Evolutionary conservation across 768 basidiomycete species (phyloP), one percentile per base, ranked within the genome.

Genomic region (Phanerochaete carnosa): DNA sequence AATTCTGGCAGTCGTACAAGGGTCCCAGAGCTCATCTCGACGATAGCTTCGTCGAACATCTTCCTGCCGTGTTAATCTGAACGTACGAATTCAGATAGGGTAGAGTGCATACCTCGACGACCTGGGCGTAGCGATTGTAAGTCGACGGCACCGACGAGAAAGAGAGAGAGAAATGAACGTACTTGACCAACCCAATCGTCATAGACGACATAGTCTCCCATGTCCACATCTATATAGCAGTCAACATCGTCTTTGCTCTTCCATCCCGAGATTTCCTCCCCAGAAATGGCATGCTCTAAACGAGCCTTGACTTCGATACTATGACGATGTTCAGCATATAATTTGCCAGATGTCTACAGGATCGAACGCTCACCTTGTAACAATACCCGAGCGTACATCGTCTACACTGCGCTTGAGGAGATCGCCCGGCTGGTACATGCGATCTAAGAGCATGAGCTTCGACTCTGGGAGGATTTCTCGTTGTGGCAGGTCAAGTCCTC

Each of bases 121-220:
- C 81, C 87, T 91, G 33, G 13, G 39, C 16, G 19, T 19, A 43
- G 4, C 4, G 11, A 43, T 62, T 33, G 62, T 29, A 57, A 64
- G 29, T 39, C 54, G 26, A 9, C 37, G 15, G 22, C 29, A 32
- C 57, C 64, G 2, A 3, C 37, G 26, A 32, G 32, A 35, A 47
- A 47, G 45, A 22, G 37, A 55, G 8, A 47, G 22, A 47, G 12
- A 59, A 12, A 23, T 12, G 51, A 61, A 60, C 83, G 70, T 71
- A 91, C 92, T 80, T 94, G 92, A 55, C 94, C 94, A 67, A 96
- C 77, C 94, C 95, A 97, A 70, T 93, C 85, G 65, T 90, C 83
- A 67, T 86, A 85, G 19, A 87, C 77, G 51, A 95, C 91, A 76
- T 88, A 92, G 72, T 95, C 92, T 6, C 90, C 88, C 39, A 90